Evolutionary conservation across 2,329 filamentous ascomycete genomes (phyloP), one percentile per base, ranked within the genome.

Genomic region (Aspergillus sp.): DNA sequence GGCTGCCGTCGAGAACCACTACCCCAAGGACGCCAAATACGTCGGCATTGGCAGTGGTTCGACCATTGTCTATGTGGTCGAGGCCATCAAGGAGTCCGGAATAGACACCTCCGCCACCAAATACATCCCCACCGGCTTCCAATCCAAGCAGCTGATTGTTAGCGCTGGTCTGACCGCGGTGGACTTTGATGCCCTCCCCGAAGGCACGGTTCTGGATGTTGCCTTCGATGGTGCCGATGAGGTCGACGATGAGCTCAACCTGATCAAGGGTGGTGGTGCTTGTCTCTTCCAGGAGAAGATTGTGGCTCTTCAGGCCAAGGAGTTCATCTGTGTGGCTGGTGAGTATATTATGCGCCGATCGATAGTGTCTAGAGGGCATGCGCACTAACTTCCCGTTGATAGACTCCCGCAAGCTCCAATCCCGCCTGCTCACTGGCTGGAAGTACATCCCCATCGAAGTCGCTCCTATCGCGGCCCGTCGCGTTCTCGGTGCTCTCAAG

Each of bases 251-350:
- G 91, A 96, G 55, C 80, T 99, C 62, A 99, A 98, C 78, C 92
- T 94, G 73, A 98, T 99, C 81, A 98, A 98, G 81, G 95, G 95
- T 57, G 95, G 95, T 53, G 95, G 95, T 60, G 95, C 92, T n/a
- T 99, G 95, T 78, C 80, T 98, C 59, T 96, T 97, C 81, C 95
- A 98, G 78, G 95, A 99, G 80, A 99, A 99, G 82, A 83, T 99
- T 38, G 93, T 99, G 4, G 93, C 93, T 5, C 87, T 91, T 62
- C 86, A 90, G 53, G 89, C 92, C 3, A 90, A 87, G 77, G 91
- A 91, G 73, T 97, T 97, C 72, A 84, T 97, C 64, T 94, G 91
- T 70, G 91, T 96, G 60, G 92, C 91, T 59, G 89, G 89, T 91
- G 78, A 70, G 84, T 77, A 47, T 3, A 41, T 55, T 15, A 15